Evolutionary conservation across 129 eudicot genomes (phyloP), one percentile per base, ranked within the genome.

Genomic region (Centella asiatica): DNA sequence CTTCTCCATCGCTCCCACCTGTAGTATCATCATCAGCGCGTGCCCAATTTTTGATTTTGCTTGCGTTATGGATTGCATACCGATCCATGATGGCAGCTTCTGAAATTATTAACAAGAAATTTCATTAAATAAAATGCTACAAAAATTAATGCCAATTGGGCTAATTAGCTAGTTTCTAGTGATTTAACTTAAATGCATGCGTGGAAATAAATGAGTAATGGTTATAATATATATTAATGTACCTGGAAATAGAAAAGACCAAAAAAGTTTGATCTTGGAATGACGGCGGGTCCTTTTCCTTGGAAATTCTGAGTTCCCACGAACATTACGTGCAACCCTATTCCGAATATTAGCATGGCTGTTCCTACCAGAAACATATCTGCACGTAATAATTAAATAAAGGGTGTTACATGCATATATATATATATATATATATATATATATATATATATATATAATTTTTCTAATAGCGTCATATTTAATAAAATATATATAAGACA

Each of bases 291-390:
- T 54, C 64, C 60, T 47, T 66, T 65, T 51, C 62, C 80, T 60
- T 65, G 63, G 2, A 75, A 36, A 23, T 72, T 60, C 56, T 36
- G 64, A 57, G 85, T 42, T 66, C 85, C 85, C 26, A 85, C 78
- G 48, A 89, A 89, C 95, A 89, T 81, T 19, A 72, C 76, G 61
- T 89, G 73, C 70, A 89, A 50, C 11, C 87, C 83, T 74, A 72
- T 76, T 18, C 90, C 97, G 42, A 89, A 85, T 9, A 79, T 73
- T 66, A 89, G 83, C 97, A 85, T 77, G 22, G 95, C 88, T 3
- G 95, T 82, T 71, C 95, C 97, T 32, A 89, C 66, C 60, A 89
- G 68, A 77, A 79, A 89, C 97, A 89, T 77, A 66, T 89, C 95
- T 73, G 84, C 44, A 70, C 12, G n/a, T 1, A 68, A 23, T 6